These are phyloP conservation scores for Botrytis hyacinthi DNA, from an alignment of 2,329 filamentous ascomycete genomes.

Conservation along the genomic window DNA sequence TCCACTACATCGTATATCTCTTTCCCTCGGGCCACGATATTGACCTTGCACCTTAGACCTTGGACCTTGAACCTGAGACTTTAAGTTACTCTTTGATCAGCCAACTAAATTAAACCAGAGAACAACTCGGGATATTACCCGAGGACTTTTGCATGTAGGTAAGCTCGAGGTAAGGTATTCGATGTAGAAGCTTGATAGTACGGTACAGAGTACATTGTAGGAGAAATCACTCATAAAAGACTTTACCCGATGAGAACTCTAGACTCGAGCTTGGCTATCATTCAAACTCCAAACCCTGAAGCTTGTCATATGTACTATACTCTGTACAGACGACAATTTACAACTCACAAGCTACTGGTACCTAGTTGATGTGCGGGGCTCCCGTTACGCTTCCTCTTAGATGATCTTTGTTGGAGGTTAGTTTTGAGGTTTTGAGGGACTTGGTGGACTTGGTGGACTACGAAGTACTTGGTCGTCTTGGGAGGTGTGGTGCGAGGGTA, in stretches of 20 bases:
- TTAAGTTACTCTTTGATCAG: background rate
- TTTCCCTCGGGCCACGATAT: background rate
- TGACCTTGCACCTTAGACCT: background rate
- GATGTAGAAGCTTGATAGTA: background rate
- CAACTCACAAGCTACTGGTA: background rate
- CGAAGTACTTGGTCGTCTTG: background rate
- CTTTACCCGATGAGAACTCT: background rate
- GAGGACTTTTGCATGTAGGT: background rate
- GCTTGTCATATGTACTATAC: background rate
- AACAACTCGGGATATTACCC: background rate
- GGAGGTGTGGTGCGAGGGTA: background rate
- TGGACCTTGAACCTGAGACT: background rate
- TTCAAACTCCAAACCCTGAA: background rate
- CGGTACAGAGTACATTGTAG: background rate
- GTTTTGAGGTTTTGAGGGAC: background rate
- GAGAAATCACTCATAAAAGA: background rate
- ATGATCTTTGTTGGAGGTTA: background rate
- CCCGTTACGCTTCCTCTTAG: background rate
- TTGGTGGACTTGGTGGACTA: background rate
- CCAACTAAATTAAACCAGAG: background rate
- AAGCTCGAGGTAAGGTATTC: no score
- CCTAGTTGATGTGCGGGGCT: background rate
- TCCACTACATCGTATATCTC: background rate
- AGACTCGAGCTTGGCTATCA: background rate
- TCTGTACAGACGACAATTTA: background rate